A percentile compares a stretch with the other conserved stretches of the same genome.
Conservation (phyloP, 176 grass and related monocot species). For the Urochloa ruziziensis region DNA sequence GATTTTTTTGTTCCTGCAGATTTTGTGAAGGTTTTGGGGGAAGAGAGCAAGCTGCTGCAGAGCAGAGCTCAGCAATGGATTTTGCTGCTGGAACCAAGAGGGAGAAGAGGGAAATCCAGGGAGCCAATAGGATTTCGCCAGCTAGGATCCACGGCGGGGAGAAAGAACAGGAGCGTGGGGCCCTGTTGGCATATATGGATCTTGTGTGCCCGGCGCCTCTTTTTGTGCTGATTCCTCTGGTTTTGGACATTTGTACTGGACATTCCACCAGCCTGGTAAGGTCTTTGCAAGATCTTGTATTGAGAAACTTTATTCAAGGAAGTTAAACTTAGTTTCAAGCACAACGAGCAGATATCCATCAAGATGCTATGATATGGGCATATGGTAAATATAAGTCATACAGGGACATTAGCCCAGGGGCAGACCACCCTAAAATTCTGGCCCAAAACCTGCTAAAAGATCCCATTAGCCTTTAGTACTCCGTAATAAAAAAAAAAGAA, state of each 20-base stretch:
- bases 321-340: not conserved
- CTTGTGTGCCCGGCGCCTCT: not conserved
- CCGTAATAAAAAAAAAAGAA: too few relatives aligned
- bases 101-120: constrained; percentile 27
- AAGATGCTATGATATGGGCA: not conserved
- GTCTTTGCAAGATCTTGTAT: not conserved
- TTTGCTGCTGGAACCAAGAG: constrained; percentile 3
- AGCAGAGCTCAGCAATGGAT: constrained; percentile 14
- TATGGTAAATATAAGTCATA: not conserved
- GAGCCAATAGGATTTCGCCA: constrained; percentile 30
- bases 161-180: not conserved
- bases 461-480: too few relatives aligned
- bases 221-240: not conserved
- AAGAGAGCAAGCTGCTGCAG: not conserved
- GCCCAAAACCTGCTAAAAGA: too few relatives aligned
- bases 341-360: not conserved
- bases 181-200: not conserved
- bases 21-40: not conserved
- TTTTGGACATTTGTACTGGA: constrained; percentile 20
- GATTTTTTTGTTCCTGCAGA: not conserved
- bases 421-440: too few relatives aligned
- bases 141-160: constrained; percentile 20
- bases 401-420: not conserved
- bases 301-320: not conserved
- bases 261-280: not conserved